Base-by-base conservation (phyloP, 345 rosid species). In the Fremontodendron californicum region DNA sequence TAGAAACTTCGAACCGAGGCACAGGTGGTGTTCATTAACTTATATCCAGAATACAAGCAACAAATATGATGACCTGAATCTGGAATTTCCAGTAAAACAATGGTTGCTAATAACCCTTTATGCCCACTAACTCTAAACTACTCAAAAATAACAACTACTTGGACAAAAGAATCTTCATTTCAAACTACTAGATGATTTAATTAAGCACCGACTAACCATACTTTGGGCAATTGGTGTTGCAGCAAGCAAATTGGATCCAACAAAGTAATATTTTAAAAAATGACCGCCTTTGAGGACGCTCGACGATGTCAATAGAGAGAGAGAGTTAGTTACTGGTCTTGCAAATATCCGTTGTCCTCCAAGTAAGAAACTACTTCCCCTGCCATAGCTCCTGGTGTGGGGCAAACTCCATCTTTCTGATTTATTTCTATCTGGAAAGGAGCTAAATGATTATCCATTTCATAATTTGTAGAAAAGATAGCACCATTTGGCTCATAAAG, bases 291-390 rank as follows among this genome's bases (percentile, higher is more conserved):
- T 13, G 29, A 54, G 15, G n/a, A 19, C 45, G 9, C 46, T 35
- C 5, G 31, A 9, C 16, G 3, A 37, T 65, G 48, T 25, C 21
- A 6, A 58, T 3, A 0, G 4, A 13, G 37, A 18, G 33, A 0
- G 10, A 29, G 40, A 21, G 33, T 12, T 39, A 1, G 64, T 82
- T 82, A 86, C 25, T 87, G 73, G 77, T 83, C 74, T 5, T 83
- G 90, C 58, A 93, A 90, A 83, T 78, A 91, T 23, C 98, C 97
- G 84, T 87, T 90, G 79, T 86, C 87, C 78, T 90, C 88, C 86
- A 95, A 79, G 78, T 90, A 95, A 40, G 89, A 73, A 52, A 91
- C 84, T 33, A 95, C 94, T 80, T 88, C 82, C 72, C 85, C 93
- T 18, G 94, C 93, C 99, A 91, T 89, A 33, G 83, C 86, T 57